Base-by-base conservation (phyloP, 176 grass and related monocot species). In the Bothriochloa decipiens region DNA sequence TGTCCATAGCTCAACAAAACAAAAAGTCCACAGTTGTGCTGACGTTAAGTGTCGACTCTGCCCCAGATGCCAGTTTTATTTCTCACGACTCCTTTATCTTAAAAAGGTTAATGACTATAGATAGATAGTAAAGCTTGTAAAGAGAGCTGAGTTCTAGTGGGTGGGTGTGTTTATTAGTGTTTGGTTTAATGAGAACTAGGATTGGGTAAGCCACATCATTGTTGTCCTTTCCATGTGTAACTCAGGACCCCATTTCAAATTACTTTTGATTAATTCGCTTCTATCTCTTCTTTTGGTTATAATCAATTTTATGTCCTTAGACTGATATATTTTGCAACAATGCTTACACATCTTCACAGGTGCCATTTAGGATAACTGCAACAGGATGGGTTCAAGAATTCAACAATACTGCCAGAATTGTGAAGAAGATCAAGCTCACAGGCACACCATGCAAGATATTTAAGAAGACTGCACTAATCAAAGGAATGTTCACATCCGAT, bases 401-500 rank as follows among this genome's bases (percentile, higher is more conserved):
- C 70, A 99, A 99, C 74, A 94, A 92, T 87, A 87, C 83, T 85
- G 88, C 93, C 22, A 79, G 81, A 87, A 96, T 99, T 87, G 90
- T 94, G 91, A 99, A 99, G 85, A 98, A 99, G 78, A 85, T 99
- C 78, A 96, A 99, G 66, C 93, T 99, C 25, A 91, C 91, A 78
- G 91, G 96, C 22, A 63, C 74, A 91, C 93, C 96, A 65, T 94
- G 86, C 83, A 99, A 99, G 82, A 99, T 99, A 83, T 99, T 94
- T 75, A 99, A 94, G 70, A 99, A 99, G 83, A 99, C 93, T 32
- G 93, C 96, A 77, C 81, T 99, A 12, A 86, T 99, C 68, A 99
- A 94, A 85, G 89, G 92, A 70, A 96, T 99, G 96, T 99, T 99
- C 75, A 99, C 93, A 83, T 96, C 96, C 67, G 93, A 94, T 87